Percentiles rank a stretch among this genome's conserved stretches.
phyloP scores from a whole-genome alignment of 768 basidiomycete species.

The Coprinellus aureogranulatus region DNA sequence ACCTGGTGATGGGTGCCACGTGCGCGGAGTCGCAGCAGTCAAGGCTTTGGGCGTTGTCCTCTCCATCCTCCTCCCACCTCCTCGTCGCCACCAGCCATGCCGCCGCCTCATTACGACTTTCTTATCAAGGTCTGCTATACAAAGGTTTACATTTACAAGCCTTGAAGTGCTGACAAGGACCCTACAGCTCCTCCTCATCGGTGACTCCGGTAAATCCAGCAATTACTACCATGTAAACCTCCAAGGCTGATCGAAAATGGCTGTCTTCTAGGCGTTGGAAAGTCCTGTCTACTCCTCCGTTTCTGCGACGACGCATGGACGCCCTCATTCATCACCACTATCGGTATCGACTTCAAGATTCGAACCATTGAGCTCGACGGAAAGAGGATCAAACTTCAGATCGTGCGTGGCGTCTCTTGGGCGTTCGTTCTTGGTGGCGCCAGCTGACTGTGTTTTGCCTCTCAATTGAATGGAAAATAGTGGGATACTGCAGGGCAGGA shows the following conservation, averaged over 20 bases:
- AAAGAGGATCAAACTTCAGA: constrained; percentile 98
- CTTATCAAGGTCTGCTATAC: constrained; percentile 71
- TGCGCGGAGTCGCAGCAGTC: not conserved
- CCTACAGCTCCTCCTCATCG: constrained; percentile 84
- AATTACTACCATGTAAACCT: constrained; percentile 3
- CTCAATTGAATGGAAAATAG: constrained; percentile 38
- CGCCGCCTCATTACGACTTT: constrained; percentile 95
- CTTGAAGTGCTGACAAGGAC: too few species aligned
- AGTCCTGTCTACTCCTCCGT: constrained; percentile 91
- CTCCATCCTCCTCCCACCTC: not conserved
- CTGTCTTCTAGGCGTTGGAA: constrained; percentile 77
- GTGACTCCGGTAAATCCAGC: constrained; percentile 75
- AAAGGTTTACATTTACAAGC: too few species aligned
- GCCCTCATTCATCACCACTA: constrained; percentile 98
- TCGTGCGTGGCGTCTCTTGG: constrained; percentile 53
- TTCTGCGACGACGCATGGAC: constrained; percentile 99
- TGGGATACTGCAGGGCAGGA: constrained; percentile 99
- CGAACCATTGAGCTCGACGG: constrained; percentile 97
- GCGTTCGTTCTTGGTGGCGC: not conserved
- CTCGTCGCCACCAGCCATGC: constrained; percentile 46
- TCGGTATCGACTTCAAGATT: constrained; percentile 99
- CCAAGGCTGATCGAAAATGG: constrained; percentile 1
- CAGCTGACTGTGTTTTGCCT: not conserved
- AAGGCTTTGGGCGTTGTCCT: not conserved
- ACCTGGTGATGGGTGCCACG: constrained; percentile 3